Evolutionary conservation across 129 eudicot species (phyloP).

Genomic region (Gnaphalium uliginosum): DNA sequence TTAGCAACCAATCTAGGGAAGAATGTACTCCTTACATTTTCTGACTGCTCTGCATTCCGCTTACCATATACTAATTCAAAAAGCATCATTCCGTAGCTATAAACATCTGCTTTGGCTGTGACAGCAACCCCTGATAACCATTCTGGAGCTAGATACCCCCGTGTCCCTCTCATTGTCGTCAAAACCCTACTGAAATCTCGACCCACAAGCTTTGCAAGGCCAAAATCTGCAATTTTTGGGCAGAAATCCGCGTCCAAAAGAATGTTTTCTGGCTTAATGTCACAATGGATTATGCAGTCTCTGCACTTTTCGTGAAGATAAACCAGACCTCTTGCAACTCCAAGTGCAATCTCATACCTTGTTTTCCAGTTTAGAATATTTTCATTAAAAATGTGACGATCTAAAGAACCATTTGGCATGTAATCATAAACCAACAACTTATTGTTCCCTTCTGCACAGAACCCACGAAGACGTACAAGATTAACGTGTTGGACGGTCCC

Average conservation of each 20-base stretch:
- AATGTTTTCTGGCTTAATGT: slow-evolving; percentile 79
- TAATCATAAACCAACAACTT: slow-evolving; percentile 66
- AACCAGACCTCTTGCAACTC: slow-evolving; percentile 65
- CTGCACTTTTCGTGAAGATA: slow-evolving; percentile 76
- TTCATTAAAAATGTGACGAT: slow-evolving; percentile 48
- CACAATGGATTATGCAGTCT: slow-evolving; percentile 80
- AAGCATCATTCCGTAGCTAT: slow-evolving; percentile 73
- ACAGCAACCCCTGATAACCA: slow-evolving; percentile 79
- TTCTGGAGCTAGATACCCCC: slow-evolving; percentile 83
- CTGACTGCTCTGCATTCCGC: slow-evolving; percentile 42
- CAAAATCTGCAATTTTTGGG: slow-evolving; percentile 75
- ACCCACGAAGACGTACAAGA: slow-evolving; percentile 75
- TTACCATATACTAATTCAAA: slow-evolving; percentile 64
- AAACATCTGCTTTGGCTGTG: slow-evolving; percentile 78
- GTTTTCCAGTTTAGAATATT: slow-evolving; percentile 52
- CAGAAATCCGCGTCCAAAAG: slow-evolving; percentile 53
- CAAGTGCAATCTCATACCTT: slow-evolving; percentile 60
- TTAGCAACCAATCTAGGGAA: slow-evolving; percentile 54
- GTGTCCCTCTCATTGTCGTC: slow-evolving; percentile 74
- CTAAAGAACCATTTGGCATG: slow-evolving; percentile 66
- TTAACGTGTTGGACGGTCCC: slow-evolving; percentile 79
- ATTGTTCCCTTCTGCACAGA: slow-evolving; percentile 51
- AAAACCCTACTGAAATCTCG: slow-evolving; percentile 74
- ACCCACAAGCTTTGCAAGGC: slow-evolving; percentile 76
- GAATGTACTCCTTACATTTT: slow-evolving; percentile 29